Conservation (phyloP, 2,329 filamentous ascomycete genomes). For the Huntiella decipiens region DNA sequence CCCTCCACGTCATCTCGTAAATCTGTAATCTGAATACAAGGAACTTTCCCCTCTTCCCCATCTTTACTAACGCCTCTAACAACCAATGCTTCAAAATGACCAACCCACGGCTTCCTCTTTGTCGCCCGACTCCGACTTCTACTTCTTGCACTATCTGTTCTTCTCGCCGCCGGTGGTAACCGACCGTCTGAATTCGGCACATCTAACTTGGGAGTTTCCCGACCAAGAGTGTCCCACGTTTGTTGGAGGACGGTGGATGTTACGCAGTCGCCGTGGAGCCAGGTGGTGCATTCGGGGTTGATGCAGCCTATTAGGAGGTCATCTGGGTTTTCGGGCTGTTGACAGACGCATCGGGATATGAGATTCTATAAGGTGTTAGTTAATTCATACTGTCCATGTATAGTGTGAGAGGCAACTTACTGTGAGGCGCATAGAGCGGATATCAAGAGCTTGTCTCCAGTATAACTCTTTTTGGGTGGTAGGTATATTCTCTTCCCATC, state of each 20-base stretch:
- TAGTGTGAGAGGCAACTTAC: constrained; percentile 22
- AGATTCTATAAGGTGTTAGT: constrained; percentile 26
- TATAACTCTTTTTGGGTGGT: constrained; percentile 35
- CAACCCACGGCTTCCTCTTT: constrained; percentile 29
- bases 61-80: constrained; percentile 12
- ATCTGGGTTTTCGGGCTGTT: constrained; percentile 42
- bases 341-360: constrained; percentile 37
- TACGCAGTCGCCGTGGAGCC: constrained; percentile 48
- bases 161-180: constrained; percentile 12
- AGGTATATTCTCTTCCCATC: constrained; percentile 40
- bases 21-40: constrained; percentile 32
- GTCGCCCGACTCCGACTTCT: not conserved
- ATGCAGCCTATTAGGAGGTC: constrained; percentile 39
- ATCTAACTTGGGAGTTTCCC: constrained; percentile 26
- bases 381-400: constrained; percentile 13
- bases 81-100: constrained; percentile 31
- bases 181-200: not conserved
- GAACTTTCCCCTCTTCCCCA: constrained; percentile 21
- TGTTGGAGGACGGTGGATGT: constrained; percentile 32
- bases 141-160: constrained; percentile 3
- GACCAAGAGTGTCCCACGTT: constrained; percentile 31
- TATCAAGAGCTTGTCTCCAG: constrained; percentile 45
- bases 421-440: constrained; percentile 36
- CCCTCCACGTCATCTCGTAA: constrained; percentile 25
- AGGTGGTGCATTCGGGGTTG: constrained; percentile 33